Evolutionary conservation across 257 asterid genomes (phyloP), one percentile per base, ranked within the genome.

Genomic region (Solanum gracilifrons): DNA sequence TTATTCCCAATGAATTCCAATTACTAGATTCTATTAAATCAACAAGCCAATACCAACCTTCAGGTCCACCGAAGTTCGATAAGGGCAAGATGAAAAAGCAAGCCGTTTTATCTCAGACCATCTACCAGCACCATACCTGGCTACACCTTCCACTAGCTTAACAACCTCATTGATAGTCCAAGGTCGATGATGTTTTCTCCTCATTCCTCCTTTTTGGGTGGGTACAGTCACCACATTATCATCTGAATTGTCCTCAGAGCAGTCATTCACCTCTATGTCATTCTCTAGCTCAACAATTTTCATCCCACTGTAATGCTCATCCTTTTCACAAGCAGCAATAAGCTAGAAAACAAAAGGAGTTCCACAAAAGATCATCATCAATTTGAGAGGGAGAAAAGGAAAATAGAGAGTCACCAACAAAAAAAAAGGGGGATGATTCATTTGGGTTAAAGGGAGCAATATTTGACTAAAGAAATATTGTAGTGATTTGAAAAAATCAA

Each of bases 81-180:
- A 95, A 46, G 98, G 92, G 92, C 92, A 95, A 37, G 98, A 92
- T 11, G 98, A 95, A 85, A 95, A 97, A 79, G 96, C 94, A 86
- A 93, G 89, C 60, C 98, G 98, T 87, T 95, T 97, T 89, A 97
- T 97, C 94, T 97, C 98, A 74, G 99, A 97, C 99, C 99, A 97
- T 92, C 98, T 92, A 87, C 99, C 99, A 89, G 94, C 97, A 79
- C 99, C 99, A 91, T 92, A 93, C 90, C 92, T 93, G 73, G 98
- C 95, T 62, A 97, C 99, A 87, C 99, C 99, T 29, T 97, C 99
- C 84, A 97, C 98, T 72, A 97, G 93, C 90, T 97, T 94, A 90
- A 92, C 96, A 89, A 95, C 99, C 93, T 96, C 99, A 87, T 88
- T 88, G 35, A 94, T 94, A 88, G 96, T 92, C 99, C 99, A 96